These are phyloP conservation scores for Myxozyma monticola DNA, from an alignment of 805 yeast genomes.

Conservation along the genomic window DNA sequence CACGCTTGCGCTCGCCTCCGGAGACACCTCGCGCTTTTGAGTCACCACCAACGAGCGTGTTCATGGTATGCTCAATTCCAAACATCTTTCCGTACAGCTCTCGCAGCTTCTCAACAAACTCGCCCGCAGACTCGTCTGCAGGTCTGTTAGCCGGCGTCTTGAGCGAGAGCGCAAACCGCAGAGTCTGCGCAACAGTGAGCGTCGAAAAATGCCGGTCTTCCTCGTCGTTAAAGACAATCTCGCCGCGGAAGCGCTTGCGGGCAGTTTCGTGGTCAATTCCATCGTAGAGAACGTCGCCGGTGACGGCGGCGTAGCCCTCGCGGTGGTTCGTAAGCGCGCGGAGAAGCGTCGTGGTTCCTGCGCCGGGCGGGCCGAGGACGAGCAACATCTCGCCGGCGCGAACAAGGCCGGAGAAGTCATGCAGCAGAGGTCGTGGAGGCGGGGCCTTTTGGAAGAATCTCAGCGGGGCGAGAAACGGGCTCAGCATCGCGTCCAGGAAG, in stretches of 20 bases:
- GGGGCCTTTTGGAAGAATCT: too few relatives aligned
- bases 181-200: constrained; percentile 64
- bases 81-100: constrained; percentile 56
- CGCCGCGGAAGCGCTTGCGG: constrained; percentile 63
- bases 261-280: constrained; percentile 61
- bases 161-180: constrained; percentile 61
- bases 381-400: constrained; percentile 68
- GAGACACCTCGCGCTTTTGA: constrained; percentile 63
- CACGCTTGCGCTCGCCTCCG: constrained; percentile 74
- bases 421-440: constrained; percentile 32
- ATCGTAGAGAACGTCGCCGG: constrained; percentile 62
- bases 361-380: constrained; percentile 75
- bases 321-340: constrained; percentile 57
- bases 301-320: constrained; percentile 36
- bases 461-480: constrained; percentile 16
- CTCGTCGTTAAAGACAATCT: constrained; percentile 70
- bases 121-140: constrained; percentile 47
- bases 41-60: constrained; percentile 67
- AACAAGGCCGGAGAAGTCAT: constrained; percentile 43
- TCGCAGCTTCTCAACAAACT: constrained; percentile 57
- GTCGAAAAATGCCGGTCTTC: constrained; percentile 68
- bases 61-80: constrained; percentile 52
- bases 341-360: constrained; percentile 48
- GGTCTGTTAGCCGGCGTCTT: constrained; percentile 64
- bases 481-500: constrained; percentile 14